Conservation (phyloP, 2,329 filamentous ascomycete genomes). For the Massarina eburnea region DNA sequence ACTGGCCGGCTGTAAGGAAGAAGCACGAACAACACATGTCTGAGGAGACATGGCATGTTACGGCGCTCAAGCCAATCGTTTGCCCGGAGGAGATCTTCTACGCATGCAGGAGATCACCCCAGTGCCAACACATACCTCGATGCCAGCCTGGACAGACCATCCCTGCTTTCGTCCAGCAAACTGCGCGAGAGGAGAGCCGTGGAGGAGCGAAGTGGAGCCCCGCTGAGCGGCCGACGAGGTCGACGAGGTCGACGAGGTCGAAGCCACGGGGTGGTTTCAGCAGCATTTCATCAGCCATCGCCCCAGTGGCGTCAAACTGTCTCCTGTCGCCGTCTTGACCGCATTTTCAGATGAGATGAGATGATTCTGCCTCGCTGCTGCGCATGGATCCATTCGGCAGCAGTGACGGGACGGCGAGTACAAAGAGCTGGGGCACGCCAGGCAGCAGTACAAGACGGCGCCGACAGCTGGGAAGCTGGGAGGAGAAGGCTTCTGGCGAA, state of each 20-base stretch:
- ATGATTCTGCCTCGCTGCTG: conserved; percentile 28
- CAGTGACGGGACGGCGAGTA: neutral
- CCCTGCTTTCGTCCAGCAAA: neutral
- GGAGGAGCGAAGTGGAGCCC: neutral
- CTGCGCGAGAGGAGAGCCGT: neutral
- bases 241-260: no score
- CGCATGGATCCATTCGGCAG: conserved; percentile 9
- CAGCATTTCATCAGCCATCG: neutral
- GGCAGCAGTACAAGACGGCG: neutral
- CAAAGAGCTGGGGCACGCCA: neutral
- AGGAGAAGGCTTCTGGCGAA: neutral
- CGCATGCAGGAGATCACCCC: conserved; percentile 14
- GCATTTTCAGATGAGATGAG: conserved; percentile 16
- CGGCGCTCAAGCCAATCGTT: conserved; percentile 37
- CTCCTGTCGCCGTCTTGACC: conserved; percentile 16
- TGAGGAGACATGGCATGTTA: conserved; percentile 16
- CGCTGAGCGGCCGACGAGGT: neutral
- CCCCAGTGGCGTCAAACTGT: conserved; percentile 14
- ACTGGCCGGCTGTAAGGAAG: conserved; percentile 30
- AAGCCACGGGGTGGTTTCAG: conserved; percentile 2
- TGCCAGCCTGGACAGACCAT: conserved; percentile 6
- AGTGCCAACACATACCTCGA: conserved; percentile 29
- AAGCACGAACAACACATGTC: conserved; percentile 15
- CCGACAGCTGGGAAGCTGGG: neutral
- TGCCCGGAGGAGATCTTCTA: conserved; percentile 15